A percentile compares a stretch with the other conserved stretches of the same genome.
These are phyloP conservation scores for Trichoderma sp. DNA, from an alignment of 2,329 filamentous ascomycete genomes.

Conservation along the genomic window DNA sequence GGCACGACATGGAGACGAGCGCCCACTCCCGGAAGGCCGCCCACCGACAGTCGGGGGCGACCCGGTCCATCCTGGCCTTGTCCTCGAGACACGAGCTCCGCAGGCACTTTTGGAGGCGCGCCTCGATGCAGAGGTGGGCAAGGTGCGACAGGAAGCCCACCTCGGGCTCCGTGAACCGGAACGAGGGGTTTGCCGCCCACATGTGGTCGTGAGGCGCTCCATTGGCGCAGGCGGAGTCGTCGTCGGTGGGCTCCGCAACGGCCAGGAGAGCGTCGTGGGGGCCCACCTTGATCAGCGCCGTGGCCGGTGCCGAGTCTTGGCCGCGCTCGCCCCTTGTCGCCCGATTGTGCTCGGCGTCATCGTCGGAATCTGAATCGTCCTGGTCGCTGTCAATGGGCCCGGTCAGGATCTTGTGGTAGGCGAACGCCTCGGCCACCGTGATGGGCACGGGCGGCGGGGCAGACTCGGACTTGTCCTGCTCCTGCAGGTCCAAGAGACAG, in stretches of 20 bases:
- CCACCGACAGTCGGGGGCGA: background rate
- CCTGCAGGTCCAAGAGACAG: background rate
- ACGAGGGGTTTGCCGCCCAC: background rate
- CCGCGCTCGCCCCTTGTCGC: background rate
- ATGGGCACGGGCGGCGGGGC: background rate
- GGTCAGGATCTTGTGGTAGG: background rate
- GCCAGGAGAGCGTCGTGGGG: background rate
- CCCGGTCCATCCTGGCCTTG: background rate
- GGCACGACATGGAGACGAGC: background rate
- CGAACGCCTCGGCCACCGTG: background rate
- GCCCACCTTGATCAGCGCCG: background rate
- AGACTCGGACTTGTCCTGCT: background rate
- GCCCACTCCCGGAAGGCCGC: background rate
- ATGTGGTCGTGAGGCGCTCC: background rate
- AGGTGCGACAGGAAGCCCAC: background rate
- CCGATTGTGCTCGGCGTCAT: background rate
- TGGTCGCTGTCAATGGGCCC: background rate
- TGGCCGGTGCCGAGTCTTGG: background rate
- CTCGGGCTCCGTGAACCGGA: background rate
- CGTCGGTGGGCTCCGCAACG: background rate
- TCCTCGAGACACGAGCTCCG: background rate
- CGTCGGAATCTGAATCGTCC: background rate
- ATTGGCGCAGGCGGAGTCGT: background rate
- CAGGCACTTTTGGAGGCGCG: background rate
- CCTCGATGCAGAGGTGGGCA: background rate